Percentiles rank a stretch among this genome's conserved stretches.
Conservation (phyloP, 768 basidiomycete genomes). For the Trametes meyenii region DNA sequence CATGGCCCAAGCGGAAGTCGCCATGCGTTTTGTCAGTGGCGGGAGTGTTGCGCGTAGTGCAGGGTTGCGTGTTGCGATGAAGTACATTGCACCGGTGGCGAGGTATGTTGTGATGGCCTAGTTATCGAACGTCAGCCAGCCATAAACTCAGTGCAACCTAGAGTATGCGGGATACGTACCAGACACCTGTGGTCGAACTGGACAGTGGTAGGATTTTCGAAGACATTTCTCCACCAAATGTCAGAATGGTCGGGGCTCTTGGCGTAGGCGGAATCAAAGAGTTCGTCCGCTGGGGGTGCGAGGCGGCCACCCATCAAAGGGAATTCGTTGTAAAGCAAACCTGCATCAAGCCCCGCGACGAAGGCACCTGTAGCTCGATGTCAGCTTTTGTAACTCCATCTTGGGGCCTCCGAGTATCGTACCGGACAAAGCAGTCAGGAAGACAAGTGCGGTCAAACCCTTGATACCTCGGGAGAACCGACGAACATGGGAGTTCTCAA, state of each 20-base stretch:
- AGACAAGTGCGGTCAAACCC: constrained; percentile 74
- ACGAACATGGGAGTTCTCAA: constrained; percentile 59
- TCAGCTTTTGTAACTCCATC: not conserved
- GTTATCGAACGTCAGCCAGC: not conserved
- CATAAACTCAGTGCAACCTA: not conserved
- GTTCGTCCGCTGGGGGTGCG: constrained; percentile 79
- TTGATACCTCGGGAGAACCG: constrained; percentile 62
- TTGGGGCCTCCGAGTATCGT: constrained; percentile 25
- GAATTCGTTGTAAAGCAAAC: constrained; percentile 97
- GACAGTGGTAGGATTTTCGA: constrained; percentile 97
- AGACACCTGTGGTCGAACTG: constrained; percentile 96
- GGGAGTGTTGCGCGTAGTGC: constrained; percentile 56
- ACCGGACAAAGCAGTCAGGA: constrained; percentile 94
- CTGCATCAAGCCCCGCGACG: constrained; percentile 96
- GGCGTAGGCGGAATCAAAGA: constrained; percentile 78
- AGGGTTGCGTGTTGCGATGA: constrained; percentile 53
- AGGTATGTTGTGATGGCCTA: constrained; percentile 88
- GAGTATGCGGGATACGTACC: constrained; percentile 48
- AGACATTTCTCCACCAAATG: constrained; percentile 93
- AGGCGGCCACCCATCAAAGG: constrained; percentile 92
- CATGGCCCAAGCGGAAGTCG: constrained; percentile 69
- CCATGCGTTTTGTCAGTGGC: constrained; percentile 55
- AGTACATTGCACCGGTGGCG: constrained; percentile 63
- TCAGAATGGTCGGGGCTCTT: constrained; percentile 70
- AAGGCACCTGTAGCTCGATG: constrained; percentile 73